These are phyloP conservation scores for Dendryphion nanum DNA, from an alignment of 2,329 filamentous ascomycete genomes.

Conservation along the genomic window DNA sequence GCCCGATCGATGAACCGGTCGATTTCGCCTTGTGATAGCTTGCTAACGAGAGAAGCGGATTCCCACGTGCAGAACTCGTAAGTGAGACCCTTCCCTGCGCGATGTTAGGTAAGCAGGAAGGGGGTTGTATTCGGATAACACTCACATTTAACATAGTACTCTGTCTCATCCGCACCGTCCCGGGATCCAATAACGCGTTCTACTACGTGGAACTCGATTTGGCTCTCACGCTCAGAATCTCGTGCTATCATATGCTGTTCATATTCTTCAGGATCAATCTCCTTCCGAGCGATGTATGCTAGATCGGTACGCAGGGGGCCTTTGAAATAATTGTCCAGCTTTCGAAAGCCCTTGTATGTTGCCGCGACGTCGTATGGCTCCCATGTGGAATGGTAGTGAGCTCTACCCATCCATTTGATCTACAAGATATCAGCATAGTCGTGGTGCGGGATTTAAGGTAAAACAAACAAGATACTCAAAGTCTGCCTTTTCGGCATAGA, in stretches of 20 bases:
- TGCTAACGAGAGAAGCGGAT: slow-evolving; percentile 67
- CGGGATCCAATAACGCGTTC: slow-evolving; percentile 87
- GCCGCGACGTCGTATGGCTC: slow-evolving; percentile 74
- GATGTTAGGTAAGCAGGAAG: slow-evolving; percentile 19
- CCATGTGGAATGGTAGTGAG: slow-evolving; percentile 95
- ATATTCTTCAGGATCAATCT: slow-evolving; percentile 75
- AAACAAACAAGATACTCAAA: slow-evolving; percentile 70
- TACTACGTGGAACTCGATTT: slow-evolving; percentile 87
- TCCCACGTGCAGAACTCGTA: slow-evolving; percentile 98
- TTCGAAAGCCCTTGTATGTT: slow-evolving; percentile 78
- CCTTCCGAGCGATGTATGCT: slow-evolving; percentile 54
- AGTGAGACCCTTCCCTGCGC: slow-evolving; percentile 71
- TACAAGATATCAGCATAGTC: slow-evolving; percentile 39
- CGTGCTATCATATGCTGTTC: slow-evolving; percentile 96
- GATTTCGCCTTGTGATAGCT: slow-evolving; percentile 82
- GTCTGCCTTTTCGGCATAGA: slow-evolving; percentile 60
- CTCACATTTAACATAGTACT: slow-evolving; percentile 91
- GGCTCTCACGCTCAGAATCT: slow-evolving; percentile 83
- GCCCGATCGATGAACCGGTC: slow-evolving; percentile 86
- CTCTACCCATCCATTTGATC: slow-evolving; percentile 97
- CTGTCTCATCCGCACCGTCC: slow-evolving; percentile 73
- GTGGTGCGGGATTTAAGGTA: slow-evolving; percentile 14
- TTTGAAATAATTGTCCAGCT: slow-evolving; percentile 91
- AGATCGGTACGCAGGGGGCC: slow-evolving; percentile 80
- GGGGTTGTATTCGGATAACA: slow-evolving; percentile 6